Percentiles rank a stretch among this genome's conserved stretches.
Evolutionary conservation across 2,329 filamentous ascomycete species (phyloP).

Genomic region (Alternaria sp.): DNA sequence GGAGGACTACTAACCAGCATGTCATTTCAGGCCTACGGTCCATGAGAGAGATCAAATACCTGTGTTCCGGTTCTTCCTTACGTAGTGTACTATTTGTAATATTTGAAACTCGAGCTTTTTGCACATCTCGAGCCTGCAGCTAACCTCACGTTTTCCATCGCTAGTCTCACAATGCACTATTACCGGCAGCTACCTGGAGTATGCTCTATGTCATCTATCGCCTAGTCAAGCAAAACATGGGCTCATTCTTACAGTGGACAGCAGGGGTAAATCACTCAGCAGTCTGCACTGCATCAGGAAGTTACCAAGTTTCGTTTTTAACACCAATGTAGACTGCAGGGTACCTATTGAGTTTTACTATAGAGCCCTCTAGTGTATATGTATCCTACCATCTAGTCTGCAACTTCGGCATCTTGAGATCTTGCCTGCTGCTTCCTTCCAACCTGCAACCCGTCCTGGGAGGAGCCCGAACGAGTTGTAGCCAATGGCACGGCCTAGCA

Average conservation of each 20-base stretch:
- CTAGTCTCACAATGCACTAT: not conserved
- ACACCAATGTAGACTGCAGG: not conserved
- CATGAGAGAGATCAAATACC: too few relatives aligned
- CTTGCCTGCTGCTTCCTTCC: not conserved
- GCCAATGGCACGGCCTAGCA: not conserved
- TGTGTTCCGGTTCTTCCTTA: too few relatives aligned
- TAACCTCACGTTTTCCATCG: not conserved
- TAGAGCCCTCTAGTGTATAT: not conserved
- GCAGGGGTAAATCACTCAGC: not conserved
- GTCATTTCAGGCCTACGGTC: not conserved
- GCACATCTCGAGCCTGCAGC: not conserved
- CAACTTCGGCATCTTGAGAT: not conserved
- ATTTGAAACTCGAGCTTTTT: not conserved
- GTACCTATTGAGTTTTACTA: not conserved
- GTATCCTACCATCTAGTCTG: not conserved
- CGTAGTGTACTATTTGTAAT: not conserved
- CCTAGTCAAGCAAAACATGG: not conserved
- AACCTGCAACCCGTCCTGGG: not conserved
- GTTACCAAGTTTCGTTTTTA: not conserved
- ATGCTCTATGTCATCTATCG: not conserved
- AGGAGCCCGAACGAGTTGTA: not conserved
- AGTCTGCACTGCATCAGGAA: not conserved
- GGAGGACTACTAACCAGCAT: not conserved
- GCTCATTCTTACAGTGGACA: not conserved
- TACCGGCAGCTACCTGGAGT: not conserved